Evolutionary conservation across 805 yeast species (phyloP).

Genomic region (Hyphopichia homilentoma): DNA sequence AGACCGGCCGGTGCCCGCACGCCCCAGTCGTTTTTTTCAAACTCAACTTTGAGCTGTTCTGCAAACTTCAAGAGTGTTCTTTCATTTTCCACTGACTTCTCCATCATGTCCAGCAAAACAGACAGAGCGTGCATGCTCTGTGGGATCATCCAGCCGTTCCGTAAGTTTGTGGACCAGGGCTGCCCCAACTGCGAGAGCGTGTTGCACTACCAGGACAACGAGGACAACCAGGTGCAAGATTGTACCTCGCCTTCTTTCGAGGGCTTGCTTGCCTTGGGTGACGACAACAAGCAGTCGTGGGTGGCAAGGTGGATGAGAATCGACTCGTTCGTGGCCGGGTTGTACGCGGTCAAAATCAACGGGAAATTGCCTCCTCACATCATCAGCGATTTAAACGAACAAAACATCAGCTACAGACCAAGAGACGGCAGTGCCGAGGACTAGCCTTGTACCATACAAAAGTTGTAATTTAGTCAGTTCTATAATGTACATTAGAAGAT

Average conservation of each 20-base stretch:
- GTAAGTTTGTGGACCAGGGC: conserved; percentile 72
- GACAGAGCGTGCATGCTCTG: conserved; percentile 98
- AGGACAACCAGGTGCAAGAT: conserved; percentile 80
- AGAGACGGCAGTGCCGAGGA: conserved; percentile 87
- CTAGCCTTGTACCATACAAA: conserved; percentile 13
- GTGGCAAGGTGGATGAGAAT: conserved; percentile 94
- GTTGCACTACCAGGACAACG: conserved; percentile 69
- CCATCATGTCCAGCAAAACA: conserved; percentile 49
- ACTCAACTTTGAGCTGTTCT: too few relatives aligned
- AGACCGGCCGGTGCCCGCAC: too few relatives aligned
- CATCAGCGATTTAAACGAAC: conserved; percentile 63
- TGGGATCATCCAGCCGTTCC: conserved; percentile 82
- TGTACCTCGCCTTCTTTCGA: conserved; percentile 96
- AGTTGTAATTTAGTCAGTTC: background rate
- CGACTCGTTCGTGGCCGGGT: conserved; percentile 81
- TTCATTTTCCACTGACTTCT: too few relatives aligned
- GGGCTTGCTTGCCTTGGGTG: conserved; percentile 88
- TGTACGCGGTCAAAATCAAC: conserved; percentile 89
- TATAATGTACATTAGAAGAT: background rate
- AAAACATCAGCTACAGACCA: conserved; percentile 84
- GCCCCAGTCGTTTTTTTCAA: too few relatives aligned
- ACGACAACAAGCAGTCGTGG: conserved; percentile 80
- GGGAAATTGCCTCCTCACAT: conserved; percentile 91
- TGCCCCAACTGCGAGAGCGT: conserved; percentile 96
- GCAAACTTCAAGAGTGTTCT: too few relatives aligned